These are phyloP conservation scores for Kodamaea alishanica DNA, from an alignment of 1,139 yeast species.

Conservation along the genomic window DNA sequence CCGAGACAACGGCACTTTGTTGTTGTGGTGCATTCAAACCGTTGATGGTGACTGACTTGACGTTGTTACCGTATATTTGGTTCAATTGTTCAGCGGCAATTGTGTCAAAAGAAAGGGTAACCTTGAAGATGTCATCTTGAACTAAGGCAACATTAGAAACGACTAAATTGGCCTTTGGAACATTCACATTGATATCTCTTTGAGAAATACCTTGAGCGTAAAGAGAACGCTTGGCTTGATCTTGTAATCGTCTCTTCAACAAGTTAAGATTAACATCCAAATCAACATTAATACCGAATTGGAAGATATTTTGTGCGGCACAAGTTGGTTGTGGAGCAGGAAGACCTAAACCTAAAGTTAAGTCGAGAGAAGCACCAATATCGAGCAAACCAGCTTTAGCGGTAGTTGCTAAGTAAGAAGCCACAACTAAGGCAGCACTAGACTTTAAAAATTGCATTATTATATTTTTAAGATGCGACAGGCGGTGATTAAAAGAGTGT, in stretches of 20 bases:
- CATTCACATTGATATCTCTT: constrained; percentile 8
- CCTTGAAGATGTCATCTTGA: constrained; percentile 26
- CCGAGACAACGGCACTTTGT: constrained; percentile 4
- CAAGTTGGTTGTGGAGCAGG: constrained; percentile 8
- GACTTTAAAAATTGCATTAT: constrained; percentile 15
- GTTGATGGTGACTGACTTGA: constrained; percentile 16
- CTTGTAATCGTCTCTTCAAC: constrained; percentile 8
- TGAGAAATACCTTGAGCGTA: background rate
- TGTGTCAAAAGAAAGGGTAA: constrained; percentile 20
- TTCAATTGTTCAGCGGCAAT: constrained; percentile 13
- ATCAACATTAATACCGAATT: constrained; percentile 14
- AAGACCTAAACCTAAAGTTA: constrained; percentile 9
- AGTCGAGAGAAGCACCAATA: constrained; percentile 10
- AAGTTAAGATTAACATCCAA: constrained; percentile 14
- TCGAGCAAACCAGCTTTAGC: constrained; percentile 12
- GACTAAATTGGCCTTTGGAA: constrained; percentile 28
- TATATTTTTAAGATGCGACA: background rate
- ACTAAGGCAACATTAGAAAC: constrained; percentile 25
- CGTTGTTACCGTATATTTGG: constrained; percentile 5
- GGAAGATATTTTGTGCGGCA: constrained; percentile 10
- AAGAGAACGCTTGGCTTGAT: constrained; percentile 11
- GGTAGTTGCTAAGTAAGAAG: constrained; percentile 11
- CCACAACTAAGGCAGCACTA: constrained; percentile 15
- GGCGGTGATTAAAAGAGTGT: too few species aligned
- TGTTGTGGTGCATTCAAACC: constrained; percentile 11